A percentile compares a stretch with the other conserved stretches of the same genome.
Conservation (phyloP, 768 basidiomycete genomes). For the Paxillus involutus region DNA sequence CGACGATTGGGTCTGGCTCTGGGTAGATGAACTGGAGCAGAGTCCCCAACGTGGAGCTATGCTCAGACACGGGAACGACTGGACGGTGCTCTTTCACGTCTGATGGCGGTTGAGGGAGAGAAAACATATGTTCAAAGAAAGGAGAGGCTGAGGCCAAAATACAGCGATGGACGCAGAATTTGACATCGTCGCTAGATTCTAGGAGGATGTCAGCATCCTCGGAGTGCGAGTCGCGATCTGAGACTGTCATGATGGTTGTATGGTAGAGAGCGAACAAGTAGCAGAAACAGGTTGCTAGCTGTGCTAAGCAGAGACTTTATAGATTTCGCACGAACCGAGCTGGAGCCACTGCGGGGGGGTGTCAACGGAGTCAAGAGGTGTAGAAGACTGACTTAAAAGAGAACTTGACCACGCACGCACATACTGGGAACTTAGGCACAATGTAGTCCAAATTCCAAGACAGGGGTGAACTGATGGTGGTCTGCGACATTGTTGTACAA, state of each 20-base stretch:
- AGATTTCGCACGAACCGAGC: constrained; percentile 12
- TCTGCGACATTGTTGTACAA: constrained; percentile 12
- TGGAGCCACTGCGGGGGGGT: background rate
- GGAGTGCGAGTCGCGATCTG: constrained; percentile 39
- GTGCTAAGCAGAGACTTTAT: constrained; percentile 16
- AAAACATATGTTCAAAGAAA: constrained; percentile 70
- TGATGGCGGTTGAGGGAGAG: constrained; percentile 52
- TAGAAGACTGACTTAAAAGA: background rate
- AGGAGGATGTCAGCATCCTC: constrained; percentile 55
- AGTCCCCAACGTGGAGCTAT: constrained; percentile 40
- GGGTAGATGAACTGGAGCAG: constrained; percentile 67
- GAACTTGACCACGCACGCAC: constrained; percentile 14
- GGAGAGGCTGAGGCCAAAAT: constrained; percentile 64
- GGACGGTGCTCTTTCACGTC: constrained; percentile 33
- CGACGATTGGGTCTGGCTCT: constrained; percentile 50
- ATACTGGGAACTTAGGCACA: constrained; percentile 10
- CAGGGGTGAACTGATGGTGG: background rate
- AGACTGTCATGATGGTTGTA: constrained; percentile 25
- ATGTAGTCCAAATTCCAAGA: constrained; percentile 15
- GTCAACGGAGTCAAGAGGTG: background rate
- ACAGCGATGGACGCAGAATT: constrained; percentile 62
- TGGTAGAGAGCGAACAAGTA: background rate
- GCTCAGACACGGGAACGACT: constrained; percentile 57
- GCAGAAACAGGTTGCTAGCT: background rate
- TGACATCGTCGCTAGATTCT: constrained; percentile 41